These are phyloP conservation scores for Metschnikowia matae DNA, from an alignment of 805 yeast species.

Conservation along the genomic window DNA sequence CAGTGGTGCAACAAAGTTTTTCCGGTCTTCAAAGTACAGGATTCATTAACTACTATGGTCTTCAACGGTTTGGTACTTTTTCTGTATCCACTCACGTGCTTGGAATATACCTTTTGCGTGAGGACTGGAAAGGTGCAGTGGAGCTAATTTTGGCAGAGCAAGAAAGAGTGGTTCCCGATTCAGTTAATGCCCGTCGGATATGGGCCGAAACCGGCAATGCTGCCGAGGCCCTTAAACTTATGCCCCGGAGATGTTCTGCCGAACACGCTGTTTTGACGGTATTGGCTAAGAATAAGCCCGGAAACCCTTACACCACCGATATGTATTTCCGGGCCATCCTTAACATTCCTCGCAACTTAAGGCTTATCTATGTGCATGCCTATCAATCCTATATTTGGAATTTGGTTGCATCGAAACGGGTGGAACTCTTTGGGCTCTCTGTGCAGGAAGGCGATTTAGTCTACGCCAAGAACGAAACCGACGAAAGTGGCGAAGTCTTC, in stretches of 20 bases:
- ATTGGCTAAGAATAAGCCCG: constrained; percentile 49
- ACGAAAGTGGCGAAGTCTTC: constrained; percentile 47
- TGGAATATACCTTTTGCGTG: constrained; percentile 67
- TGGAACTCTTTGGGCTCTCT: constrained; percentile 62
- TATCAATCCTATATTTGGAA: constrained; percentile 98
- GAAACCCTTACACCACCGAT: constrained; percentile 40
- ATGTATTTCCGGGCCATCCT: constrained; percentile 77
- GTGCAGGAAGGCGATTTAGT: constrained; percentile 84
- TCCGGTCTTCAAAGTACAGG: constrained; percentile 61
- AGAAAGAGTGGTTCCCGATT: constrained; percentile 76
- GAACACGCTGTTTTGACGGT: constrained; percentile 68
- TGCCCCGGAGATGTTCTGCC: constrained; percentile 89
- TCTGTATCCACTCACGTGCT: constrained; percentile 86
- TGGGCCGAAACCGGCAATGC: constrained; percentile 79
- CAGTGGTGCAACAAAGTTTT: constrained; percentile 50
- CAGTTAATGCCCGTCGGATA: constrained; percentile 73
- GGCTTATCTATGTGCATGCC: constrained; percentile 96
- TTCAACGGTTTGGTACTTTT: constrained; percentile 97
- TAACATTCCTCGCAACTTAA: constrained; percentile 86
- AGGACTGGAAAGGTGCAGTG: constrained; percentile 77
- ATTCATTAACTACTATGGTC: constrained; percentile 92
- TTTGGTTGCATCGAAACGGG: constrained; percentile 70
- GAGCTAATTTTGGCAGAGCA: constrained; percentile 81
- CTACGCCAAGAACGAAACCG: constrained; percentile 23
- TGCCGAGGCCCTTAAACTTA: constrained; percentile 53